phyloP scores from a whole-genome alignment of 495 filamentous ascomycete genomes.

The Penicillium parvum region DNA sequence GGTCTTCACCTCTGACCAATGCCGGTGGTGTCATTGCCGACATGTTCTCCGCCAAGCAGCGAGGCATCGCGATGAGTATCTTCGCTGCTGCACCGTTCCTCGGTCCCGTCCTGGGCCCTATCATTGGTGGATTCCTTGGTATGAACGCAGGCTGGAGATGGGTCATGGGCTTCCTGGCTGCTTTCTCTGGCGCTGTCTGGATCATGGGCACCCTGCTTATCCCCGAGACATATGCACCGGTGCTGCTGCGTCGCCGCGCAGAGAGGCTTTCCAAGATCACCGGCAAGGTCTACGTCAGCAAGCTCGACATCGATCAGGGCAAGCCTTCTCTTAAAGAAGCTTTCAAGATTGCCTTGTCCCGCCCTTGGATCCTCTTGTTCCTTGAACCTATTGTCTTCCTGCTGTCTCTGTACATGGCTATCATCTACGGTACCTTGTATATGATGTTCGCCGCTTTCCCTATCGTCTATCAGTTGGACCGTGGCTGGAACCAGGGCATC shows the following conservation, averaged over 20 bases:
- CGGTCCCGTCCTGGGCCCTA: slow-evolving; percentile 61
- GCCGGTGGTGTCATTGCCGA: slow-evolving; percentile 72
- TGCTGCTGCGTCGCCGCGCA: slow-evolving; percentile 53
- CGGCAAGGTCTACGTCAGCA: slow-evolving; percentile 53
- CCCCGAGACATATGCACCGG: slow-evolving; percentile 60
- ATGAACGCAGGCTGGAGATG: slow-evolving; percentile 60
- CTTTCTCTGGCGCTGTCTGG: slow-evolving; percentile 52
- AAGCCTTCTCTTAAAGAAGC: slow-evolving; percentile 30
- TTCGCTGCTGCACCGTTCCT: slow-evolving; percentile 67
- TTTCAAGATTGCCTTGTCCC: slow-evolving; percentile 43
- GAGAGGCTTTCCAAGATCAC: slow-evolving; percentile 47
- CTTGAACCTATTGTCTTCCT: slow-evolving; percentile 58
- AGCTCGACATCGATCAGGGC: slow-evolving; percentile 44
- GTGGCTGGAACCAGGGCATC: slow-evolving; percentile 69
- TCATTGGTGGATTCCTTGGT: slow-evolving; percentile 59
- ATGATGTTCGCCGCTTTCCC: slow-evolving; percentile 81
- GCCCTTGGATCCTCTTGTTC: slow-evolving; percentile 49
- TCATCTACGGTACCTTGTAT: slow-evolving; percentile 74
- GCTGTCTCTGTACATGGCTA: slow-evolving; percentile 67
- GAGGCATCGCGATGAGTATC: slow-evolving; percentile 59
- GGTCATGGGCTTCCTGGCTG: slow-evolving; percentile 57
- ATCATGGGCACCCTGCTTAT: slow-evolving; percentile 49
- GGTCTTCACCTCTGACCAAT: slow-evolving; percentile 68
- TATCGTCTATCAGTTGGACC: slow-evolving; percentile 67
- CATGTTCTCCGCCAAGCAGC: slow-evolving; percentile 60